Evolutionary conservation across 495 filamentous ascomycete genomes (phyloP).

Genomic region (Penicillium maclennaniae): DNA sequence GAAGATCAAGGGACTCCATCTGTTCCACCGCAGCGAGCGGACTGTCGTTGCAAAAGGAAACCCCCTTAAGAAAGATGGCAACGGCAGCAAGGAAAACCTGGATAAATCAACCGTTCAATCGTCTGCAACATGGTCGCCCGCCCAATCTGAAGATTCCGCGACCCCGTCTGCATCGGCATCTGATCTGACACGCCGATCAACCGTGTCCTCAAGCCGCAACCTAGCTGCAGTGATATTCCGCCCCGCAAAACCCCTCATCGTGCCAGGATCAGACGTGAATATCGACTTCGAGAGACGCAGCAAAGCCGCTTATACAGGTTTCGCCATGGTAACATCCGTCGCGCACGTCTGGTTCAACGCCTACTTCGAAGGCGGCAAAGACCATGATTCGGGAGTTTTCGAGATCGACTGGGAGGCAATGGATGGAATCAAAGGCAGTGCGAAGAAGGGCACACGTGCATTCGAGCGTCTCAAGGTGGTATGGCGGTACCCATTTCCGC

Average conservation of each 20-base stretch:
- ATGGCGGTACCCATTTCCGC: constrained; percentile 55
- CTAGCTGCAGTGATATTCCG: constrained; percentile 69
- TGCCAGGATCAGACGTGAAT: constrained; percentile 82
- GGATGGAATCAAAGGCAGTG: constrained; percentile 77
- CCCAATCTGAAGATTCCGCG: constrained; percentile 19
- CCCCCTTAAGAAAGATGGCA: constrained; percentile 1
- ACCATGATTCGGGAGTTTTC: constrained; percentile 57
- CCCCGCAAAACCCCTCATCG: constrained; percentile 58
- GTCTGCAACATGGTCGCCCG: constrained; percentile 10
- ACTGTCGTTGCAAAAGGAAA: constrained; percentile 58
- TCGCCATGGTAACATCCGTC: constrained; percentile 86
- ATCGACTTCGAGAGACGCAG: constrained; percentile 82
- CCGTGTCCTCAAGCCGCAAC: constrained; percentile 8
- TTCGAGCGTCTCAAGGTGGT: constrained; percentile 84
- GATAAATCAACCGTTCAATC: constrained; percentile 2
- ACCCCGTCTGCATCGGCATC: constrained; percentile 7
- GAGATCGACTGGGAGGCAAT: constrained; percentile 62
- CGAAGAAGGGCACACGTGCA: constrained; percentile 71
- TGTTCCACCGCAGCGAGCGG: constrained; percentile 69
- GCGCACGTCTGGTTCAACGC: constrained; percentile 96
- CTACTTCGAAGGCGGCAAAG: constrained; percentile 82
- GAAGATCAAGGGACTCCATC: constrained; percentile 78
- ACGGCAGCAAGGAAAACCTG: constrained; percentile 4
- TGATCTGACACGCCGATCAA: constrained; percentile 3
- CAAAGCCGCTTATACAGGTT: constrained; percentile 65